phyloP scores from a whole-genome alignment of 2,329 filamentous ascomycete species.

The Acarospora socialis region DNA sequence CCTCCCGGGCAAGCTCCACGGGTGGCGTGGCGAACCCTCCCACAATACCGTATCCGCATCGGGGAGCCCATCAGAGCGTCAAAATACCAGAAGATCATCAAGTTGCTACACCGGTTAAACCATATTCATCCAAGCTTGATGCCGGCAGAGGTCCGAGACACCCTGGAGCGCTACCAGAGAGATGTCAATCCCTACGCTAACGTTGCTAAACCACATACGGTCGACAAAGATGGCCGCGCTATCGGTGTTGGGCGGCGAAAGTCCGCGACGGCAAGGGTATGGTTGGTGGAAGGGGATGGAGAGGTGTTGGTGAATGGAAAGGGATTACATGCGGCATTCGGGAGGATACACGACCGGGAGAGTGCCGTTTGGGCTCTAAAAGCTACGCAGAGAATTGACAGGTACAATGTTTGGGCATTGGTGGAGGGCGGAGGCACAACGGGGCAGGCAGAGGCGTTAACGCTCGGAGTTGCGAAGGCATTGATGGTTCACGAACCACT shows the following conservation, averaged over 20 bases:
- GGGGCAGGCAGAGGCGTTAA: slow-evolving; percentile 89
- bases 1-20: slow-evolving; percentile 51
- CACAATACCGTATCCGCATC: slow-evolving; percentile 56
- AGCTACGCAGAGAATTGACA: slow-evolving; percentile 68
- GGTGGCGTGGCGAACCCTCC: slow-evolving; percentile 66
- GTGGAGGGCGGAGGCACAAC: slow-evolving; percentile 81
- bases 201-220: slow-evolving; percentile 43
- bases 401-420: slow-evolving; percentile 90
- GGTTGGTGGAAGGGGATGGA: slow-evolving; percentile 82
- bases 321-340: slow-evolving; percentile 67
- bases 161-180: slow-evolving; percentile 58
- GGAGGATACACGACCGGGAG: slow-evolving; percentile 81
- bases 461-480: slow-evolving; percentile 76
- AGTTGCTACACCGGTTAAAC: slow-evolving; percentile 66
- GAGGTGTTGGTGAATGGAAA: slow-evolving; percentile 85
- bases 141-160: slow-evolving; percentile 51
- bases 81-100: slow-evolving; percentile 64
- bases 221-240: slow-evolving; percentile 68
- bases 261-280: slow-evolving; percentile 69
- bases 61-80: slow-evolving; percentile 61
- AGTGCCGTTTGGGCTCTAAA: slow-evolving; percentile 87
- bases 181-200: slow-evolving; percentile 58
- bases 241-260: slow-evolving; percentile 76
- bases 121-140: slow-evolving; percentile 67
- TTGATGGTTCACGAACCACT: slow-evolving; percentile 82